Evolutionary conservation across 2,329 filamentous ascomycete species (phyloP).

Genomic region (Colletotrichum magnum): DNA sequence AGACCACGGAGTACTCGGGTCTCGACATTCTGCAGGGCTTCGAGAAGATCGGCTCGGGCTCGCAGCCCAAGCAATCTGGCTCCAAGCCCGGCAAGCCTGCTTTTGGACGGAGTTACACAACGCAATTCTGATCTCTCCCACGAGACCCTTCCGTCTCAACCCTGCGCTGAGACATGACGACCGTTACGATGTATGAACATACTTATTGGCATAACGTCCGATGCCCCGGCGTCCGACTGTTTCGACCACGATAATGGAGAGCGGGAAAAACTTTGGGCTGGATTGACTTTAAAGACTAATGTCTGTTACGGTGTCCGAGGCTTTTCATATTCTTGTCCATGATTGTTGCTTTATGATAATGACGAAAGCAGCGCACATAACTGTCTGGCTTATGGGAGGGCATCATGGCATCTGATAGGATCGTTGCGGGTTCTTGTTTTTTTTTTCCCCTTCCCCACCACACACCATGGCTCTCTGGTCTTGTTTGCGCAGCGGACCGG

Average conservation of each 20-base stretch:
- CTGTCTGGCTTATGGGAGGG: conserved; percentile 30
- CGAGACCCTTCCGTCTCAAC: conserved; percentile 29
- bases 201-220: conserved; percentile 40
- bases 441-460: no score
- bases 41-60: conserved; percentile 76
- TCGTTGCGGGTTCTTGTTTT: conserved; percentile 11
- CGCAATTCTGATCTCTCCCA: conserved; percentile 49
- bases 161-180: conserved; percentile 38
- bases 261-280: conserved; percentile 28
- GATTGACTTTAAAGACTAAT: conserved; percentile 36
- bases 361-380: conserved; percentile 40
- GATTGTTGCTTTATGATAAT: conserved; percentile 42
- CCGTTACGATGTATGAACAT: conserved; percentile 43
- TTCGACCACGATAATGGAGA: conserved; percentile 40
- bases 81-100: conserved; percentile 51
- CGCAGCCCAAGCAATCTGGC: conserved; percentile 50
- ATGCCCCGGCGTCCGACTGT: conserved; percentile 37
- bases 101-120: conserved; percentile 55
- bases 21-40: conserved; percentile 84
- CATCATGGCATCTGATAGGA: conserved; percentile 17
- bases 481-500: conserved; percentile 10
- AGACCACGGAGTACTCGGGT: conserved; percentile 69
- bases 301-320: conserved; percentile 38
- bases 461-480: background rate
- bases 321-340: conserved; percentile 37